Conservation (phyloP, 2,329 filamentous ascomycete species). For the Monilinia polystroma region DNA sequence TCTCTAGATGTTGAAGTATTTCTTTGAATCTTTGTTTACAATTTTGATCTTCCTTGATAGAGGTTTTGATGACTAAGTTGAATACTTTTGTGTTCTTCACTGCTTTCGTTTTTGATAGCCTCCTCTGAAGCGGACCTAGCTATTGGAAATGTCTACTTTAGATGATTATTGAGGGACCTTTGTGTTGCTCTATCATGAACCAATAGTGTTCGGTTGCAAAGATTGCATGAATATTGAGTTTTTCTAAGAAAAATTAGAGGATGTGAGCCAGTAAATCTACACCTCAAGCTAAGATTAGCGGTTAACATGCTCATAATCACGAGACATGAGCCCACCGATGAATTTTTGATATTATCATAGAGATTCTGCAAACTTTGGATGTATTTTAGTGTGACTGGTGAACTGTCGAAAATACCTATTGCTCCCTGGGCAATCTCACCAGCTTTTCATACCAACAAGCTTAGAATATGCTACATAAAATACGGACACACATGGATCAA, state of each 20-base stretch:
- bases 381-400: too few species aligned
- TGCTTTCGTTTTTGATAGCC: background rate
- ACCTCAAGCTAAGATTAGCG: too few species aligned
- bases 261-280: background rate
- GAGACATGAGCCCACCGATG: too few species aligned
- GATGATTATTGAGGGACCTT: background rate
- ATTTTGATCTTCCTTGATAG: background rate
- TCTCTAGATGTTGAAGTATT: background rate
- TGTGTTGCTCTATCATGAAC: background rate
- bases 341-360: too few species aligned
- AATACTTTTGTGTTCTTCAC: background rate
- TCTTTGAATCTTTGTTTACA: background rate
- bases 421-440: too few species aligned
- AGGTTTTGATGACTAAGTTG: background rate
- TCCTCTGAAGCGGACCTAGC: too few species aligned
- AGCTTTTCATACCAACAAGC: too few species aligned
- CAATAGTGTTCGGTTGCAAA: background rate
- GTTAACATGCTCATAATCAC: background rate
- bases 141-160: background rate
- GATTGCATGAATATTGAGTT: background rate
- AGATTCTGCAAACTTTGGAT: too few species aligned
- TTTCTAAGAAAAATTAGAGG: too few species aligned
- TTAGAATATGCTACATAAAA: background rate
- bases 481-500: background rate
- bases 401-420: too few species aligned